phyloP scores from a whole-genome alignment of 148 eudicot genomes.

The Hydrangea macrophylla region DNA sequence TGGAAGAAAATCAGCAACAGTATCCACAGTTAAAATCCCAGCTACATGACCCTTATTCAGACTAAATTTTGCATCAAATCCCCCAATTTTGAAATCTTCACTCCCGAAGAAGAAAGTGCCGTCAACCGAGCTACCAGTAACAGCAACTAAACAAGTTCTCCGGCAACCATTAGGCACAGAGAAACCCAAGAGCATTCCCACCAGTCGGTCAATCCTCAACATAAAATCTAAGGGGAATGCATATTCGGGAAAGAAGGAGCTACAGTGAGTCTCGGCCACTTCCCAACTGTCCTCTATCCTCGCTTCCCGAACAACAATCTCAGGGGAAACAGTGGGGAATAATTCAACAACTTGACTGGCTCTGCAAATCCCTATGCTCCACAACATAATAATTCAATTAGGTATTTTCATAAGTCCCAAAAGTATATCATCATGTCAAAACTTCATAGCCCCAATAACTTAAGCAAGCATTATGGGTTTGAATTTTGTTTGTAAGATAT shows the following conservation, averaged over 20 bases:
- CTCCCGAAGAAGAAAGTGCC: constrained; percentile 50
- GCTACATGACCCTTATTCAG: constrained; percentile 70
- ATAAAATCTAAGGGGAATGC: constrained; percentile 83
- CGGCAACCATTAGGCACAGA: constrained; percentile 77
- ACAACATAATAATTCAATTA: background rate
- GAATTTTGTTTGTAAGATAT: background rate
- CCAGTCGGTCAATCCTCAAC: constrained; percentile 76
- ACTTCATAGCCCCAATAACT: background rate
- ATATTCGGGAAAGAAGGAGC: constrained; percentile 94
- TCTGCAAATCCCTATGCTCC: constrained; percentile 54
- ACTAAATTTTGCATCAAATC: constrained; percentile 65
- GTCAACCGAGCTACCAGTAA: constrained; percentile 46
- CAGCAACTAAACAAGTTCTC: constrained; percentile 91
- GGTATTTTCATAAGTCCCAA: background rate
- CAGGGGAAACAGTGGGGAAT: constrained; percentile 71
- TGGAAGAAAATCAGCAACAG: constrained; percentile 93
- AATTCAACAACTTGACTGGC: constrained; percentile 86
- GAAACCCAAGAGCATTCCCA: constrained; percentile 73
- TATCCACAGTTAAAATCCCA: constrained; percentile 94
- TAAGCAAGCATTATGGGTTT: background rate
- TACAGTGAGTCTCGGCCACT: constrained; percentile 96
- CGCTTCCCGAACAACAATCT: constrained; percentile 87
- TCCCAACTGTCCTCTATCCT: constrained; percentile 94
- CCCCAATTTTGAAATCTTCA: constrained; percentile 71
- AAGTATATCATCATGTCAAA: background rate